Percentiles rank a stretch among this genome's conserved stretches.
These are phyloP conservation scores for Oldenlandia corymbosa DNA, from an alignment of 257 asterid species.

Conservation along the genomic window DNA sequence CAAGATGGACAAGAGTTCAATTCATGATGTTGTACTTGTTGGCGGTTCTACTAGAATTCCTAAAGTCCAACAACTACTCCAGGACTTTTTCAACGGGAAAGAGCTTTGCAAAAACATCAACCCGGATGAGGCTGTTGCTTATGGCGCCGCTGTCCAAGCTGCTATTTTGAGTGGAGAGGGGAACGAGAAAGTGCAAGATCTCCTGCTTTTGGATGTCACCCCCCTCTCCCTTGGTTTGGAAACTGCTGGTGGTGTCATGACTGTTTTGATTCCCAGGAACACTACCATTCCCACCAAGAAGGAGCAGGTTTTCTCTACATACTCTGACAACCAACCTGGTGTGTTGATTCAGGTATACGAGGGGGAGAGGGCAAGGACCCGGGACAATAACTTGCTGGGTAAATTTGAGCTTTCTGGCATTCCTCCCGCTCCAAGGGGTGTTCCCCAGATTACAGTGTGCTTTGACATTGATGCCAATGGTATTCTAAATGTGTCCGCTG, in stretches of 20 bases:
- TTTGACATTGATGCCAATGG: slow-evolving; percentile 83
- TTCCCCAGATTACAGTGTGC: slow-evolving; percentile 80
- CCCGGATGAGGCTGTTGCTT: slow-evolving; percentile 84
- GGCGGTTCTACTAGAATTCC: slow-evolving; percentile 83
- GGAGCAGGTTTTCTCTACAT: slow-evolving; percentile 79
- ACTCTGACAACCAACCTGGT: slow-evolving; percentile 79
- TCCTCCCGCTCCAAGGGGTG: slow-evolving; percentile 83
- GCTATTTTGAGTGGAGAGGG: slow-evolving; percentile 84
- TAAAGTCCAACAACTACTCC: slow-evolving; percentile 67
- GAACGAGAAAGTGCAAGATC: slow-evolving; percentile 76
- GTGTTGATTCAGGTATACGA: slow-evolving; percentile 81
- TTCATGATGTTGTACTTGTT: slow-evolving; percentile 70
- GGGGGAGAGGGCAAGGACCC: slow-evolving; percentile 70
- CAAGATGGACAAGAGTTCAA: slow-evolving; percentile 67
- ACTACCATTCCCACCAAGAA: slow-evolving; percentile 81
- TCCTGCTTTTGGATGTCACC: slow-evolving; percentile 64
- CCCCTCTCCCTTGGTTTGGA: slow-evolving; percentile 75
- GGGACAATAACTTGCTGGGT: slow-evolving; percentile 72
- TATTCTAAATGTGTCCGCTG: slow-evolving; percentile 71
- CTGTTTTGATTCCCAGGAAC: slow-evolving; percentile 73
- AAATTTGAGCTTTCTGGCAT: slow-evolving; percentile 80
- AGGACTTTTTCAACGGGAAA: slow-evolving; percentile 78
- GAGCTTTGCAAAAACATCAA: slow-evolving; percentile 89
- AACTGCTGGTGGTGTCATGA: slow-evolving; percentile 90
- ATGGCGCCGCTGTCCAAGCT: slow-evolving; percentile 87